Base-by-base conservation (phyloP, 495 filamentous ascomycete species). In the Aspergillus cristatus region DNA sequence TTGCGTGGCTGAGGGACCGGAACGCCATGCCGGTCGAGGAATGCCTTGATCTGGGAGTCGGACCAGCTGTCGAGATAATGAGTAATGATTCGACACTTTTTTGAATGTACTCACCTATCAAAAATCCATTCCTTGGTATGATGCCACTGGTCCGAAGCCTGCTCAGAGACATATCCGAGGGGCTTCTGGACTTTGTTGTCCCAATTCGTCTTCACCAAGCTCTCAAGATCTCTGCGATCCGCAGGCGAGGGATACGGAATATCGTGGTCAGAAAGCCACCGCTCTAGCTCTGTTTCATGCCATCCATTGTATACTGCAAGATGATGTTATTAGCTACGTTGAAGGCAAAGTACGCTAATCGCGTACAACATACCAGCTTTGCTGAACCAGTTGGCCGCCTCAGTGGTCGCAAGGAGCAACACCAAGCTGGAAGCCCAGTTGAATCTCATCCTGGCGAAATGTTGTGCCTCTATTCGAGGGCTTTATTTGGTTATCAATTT, bases 231-330 rank as follows among this genome's bases (percentile, higher is more conserved):
- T 43, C 82, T 86, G 50, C 86, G 84, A 53, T 91, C 86, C n/a
- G 86, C 81, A 12, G 84, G 79, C 4, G 74, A 78, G 17, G 86
- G 82, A 50, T 89, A 87, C 6, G 88, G 86, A 40, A 98, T 75
- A 59, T 63, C 66, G 63, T 98, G 78, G 50, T 98, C 91, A 16
- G 84, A 84, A 41, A 98, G 81, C 91, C 91, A 98, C 51, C 91
- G 75, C 68, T 98, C 90, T 8, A 98, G 75, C 70, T 98, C 91
- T 6, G 86, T 94, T 67, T 96, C 81, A 56, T 97, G 90, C 91
- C 91, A 98, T 57, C 90, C 96, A 68, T 96, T 95, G 74, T 97
- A 98, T 5, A 80, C 91, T 94, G 52, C 16, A 45, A 29, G 17
- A 30, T 35, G 35, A 26, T 49, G 22, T n/a, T 14, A 43, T 44